Base-by-base conservation (phyloP, 805 yeast species). In the Starmerella apis region DNA sequence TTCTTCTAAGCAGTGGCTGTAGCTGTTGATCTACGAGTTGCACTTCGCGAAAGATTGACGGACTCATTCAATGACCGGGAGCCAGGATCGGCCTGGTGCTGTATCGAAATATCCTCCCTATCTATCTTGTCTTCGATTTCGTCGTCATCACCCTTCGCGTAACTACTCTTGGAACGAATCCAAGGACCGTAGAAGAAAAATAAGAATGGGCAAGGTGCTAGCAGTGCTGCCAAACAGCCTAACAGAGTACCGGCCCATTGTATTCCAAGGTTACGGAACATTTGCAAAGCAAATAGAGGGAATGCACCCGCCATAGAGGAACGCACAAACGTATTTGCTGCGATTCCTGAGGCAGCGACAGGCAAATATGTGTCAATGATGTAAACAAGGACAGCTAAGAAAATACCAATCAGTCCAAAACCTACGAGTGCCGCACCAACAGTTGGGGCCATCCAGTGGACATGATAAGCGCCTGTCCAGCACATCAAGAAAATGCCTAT, bases 401-500 rank as follows among this genome's bases (percentile, higher is more conserved):
- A 80, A 44, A 77, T 73, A 42, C 73, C 68, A 47, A 79, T 65
- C 54, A 78, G 71, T 9, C 82, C 82, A 54, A 68, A 61, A 3
- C 78, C 77, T 48, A 76, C 72, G 19, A 75, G 57, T 8, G 70
- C 69, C n/a, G 79, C 71, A 6, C 79, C 82, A 41, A 79, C 65
- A 64, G 75, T 70, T 23, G 81, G 84, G 7, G 71, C 76, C n/a
- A 73, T 64, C 79, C 79, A 76, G 62, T 81, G 95, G 33, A 85
- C 77, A 38, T 66, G 66, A 65, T 80, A 87, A 55, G 77, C 75
- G 62, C 95, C 95, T 9, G 90, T 71, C 95, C 95, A 87, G 50
- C 84, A 77, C 64, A 87, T 72, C 95, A 95, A 83, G 60, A 86
- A 72, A 54, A 86, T 69, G 47, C 95, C 95, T 47, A 78, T 70